These are phyloP conservation scores for Podaxis rugospora DNA, from an alignment of 768 basidiomycete genomes.

Conservation along the genomic window DNA sequence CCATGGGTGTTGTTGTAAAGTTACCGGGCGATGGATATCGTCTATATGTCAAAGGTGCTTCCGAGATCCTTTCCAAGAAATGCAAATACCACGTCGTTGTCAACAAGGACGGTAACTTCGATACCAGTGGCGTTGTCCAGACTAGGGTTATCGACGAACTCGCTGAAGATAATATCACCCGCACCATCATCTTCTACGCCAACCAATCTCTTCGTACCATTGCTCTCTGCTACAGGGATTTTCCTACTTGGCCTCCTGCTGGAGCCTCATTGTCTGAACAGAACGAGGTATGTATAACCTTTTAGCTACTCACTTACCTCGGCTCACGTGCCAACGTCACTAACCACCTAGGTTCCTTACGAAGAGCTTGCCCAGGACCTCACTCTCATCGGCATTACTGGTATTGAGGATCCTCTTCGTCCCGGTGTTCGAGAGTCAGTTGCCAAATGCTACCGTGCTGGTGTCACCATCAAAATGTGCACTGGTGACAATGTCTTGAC, in stretches of 20 bases:
- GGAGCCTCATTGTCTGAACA: slow-evolving; percentile 34
- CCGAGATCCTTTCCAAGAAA: slow-evolving; percentile 83
- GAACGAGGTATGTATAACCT: slow-evolving; percentile 43
- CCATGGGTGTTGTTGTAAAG: slow-evolving; percentile 88
- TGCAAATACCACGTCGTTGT: slow-evolving; percentile 76
- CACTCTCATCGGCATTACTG: slow-evolving; percentile 85
- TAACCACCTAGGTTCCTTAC: slow-evolving; percentile 52
- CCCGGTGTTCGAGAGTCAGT: slow-evolving; percentile 89
- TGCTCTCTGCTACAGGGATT: slow-evolving; percentile 89
- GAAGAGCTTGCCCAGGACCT: slow-evolving; percentile 66
- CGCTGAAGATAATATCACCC: slow-evolving; percentile 76
- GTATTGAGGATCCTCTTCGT: slow-evolving; percentile 95
- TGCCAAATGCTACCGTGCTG: slow-evolving; percentile 79
- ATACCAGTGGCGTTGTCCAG: slow-evolving; percentile 35
- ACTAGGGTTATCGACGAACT: slow-evolving; percentile 59
- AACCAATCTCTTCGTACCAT: slow-evolving; percentile 95
- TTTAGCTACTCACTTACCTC: slow-evolving; percentile 6
- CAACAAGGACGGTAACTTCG: slow-evolving; percentile 24
- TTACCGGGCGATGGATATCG: slow-evolving; percentile 52
- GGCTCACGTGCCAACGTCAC: slow-evolving; percentile 7
- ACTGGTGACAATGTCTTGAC: slow-evolving; percentile 97
- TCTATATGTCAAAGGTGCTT: slow-evolving; percentile 88
- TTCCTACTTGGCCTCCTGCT: slow-evolving; percentile 78
- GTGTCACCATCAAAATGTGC: slow-evolving; percentile 96
- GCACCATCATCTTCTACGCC: slow-evolving; percentile 97